These are phyloP conservation scores for Cystobasidium sp. DNA, from an alignment of 1,284 basidiomycete genomes.

Conservation along the genomic window DNA sequence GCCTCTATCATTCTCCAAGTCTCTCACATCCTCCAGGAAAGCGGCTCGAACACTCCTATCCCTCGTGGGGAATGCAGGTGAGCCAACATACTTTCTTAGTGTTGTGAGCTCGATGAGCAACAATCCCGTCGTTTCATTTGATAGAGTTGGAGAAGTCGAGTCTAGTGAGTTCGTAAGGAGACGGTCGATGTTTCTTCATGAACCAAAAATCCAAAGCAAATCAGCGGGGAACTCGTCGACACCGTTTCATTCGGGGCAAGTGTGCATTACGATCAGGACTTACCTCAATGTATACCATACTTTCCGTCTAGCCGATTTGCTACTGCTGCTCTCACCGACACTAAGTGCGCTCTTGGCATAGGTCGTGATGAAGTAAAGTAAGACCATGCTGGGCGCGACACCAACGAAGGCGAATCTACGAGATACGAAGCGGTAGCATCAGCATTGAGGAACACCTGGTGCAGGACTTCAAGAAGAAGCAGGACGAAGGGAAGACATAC, in stretches of 20 bases:
- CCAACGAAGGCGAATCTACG: slow-evolving; percentile 85
- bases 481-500: neutral
- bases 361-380: slow-evolving; percentile 63
- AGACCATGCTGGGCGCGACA: slow-evolving; percentile 83
- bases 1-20: slow-evolving; percentile 68
- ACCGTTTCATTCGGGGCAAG: neutral
- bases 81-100: slow-evolving; percentile 57
- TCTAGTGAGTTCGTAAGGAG: slow-evolving; percentile 48
- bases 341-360: slow-evolving; percentile 64
- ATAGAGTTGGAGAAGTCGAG: slow-evolving; percentile 59
- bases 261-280: slow-evolving; percentile 38
- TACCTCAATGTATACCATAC: slow-evolving; percentile 59
- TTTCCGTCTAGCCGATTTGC: slow-evolving; percentile 56
- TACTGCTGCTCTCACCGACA: slow-evolving; percentile 61
- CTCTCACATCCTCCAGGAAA: slow-evolving; percentile 82
- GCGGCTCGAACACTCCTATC: slow-evolving; percentile 66
- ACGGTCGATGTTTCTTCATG: slow-evolving; percentile 58
- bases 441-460: neutral
- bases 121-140: slow-evolving; percentile 59
- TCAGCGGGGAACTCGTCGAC: neutral
- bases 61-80: slow-evolving; percentile 49
- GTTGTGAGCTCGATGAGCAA: slow-evolving; percentile 60
- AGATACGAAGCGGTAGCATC: neutral
- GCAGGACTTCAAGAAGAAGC: neutral
- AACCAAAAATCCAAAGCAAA: slow-evolving; percentile 52